Percentiles rank a stretch among this genome's conserved stretches.
These are phyloP conservation scores for Olyra latifolia DNA, from an alignment of 176 grass and related monocot genomes.

Conservation along the genomic window DNA sequence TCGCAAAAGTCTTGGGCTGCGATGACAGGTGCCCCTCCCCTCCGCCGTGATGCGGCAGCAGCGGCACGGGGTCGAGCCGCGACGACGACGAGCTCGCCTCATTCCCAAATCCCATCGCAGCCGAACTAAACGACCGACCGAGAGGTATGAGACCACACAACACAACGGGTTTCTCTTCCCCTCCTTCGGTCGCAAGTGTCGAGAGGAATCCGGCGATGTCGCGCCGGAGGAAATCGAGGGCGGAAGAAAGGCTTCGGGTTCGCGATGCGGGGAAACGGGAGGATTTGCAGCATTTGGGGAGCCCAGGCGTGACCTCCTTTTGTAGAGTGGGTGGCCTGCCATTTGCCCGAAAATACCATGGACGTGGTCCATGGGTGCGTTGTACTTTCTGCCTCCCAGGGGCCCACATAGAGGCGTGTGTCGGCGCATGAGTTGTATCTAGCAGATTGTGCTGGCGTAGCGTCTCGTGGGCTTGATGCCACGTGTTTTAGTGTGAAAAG, in stretches of 20 bases:
- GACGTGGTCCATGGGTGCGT: conserved; percentile 18
- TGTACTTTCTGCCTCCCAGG: neutral
- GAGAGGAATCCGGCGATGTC: conserved; percentile 5
- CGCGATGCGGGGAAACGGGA: neutral
- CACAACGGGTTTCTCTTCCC: neutral
- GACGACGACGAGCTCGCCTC: conserved; percentile 66
- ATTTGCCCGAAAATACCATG: conserved; percentile 31
- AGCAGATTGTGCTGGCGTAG: neutral
- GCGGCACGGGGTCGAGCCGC: conserved; percentile 45
- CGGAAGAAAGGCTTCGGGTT: conserved; percentile 5
- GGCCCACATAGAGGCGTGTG: conserved; percentile 26
- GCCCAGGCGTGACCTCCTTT: neutral
- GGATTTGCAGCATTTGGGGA: neutral
- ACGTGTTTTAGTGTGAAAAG: conserved; percentile 6
- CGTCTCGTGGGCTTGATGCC: neutral
- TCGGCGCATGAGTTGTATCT: conserved; percentile 3
- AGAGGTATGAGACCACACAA: too few relatives aligned
- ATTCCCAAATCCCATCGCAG: conserved; percentile 60
- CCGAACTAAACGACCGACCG: neutral
- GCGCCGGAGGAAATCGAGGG: conserved; percentile 27
- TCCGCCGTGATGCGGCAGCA: conserved; percentile 51
- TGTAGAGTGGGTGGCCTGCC: neutral
- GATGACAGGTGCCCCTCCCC: conserved; percentile 53
- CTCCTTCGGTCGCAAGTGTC: neutral
- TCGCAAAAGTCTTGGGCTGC: conserved; percentile 94